Evolutionary conservation across 2,329 filamentous ascomycete genomes (phyloP), one percentile per base, ranked within the genome.

Genomic region (Cercospora canescens): DNA sequence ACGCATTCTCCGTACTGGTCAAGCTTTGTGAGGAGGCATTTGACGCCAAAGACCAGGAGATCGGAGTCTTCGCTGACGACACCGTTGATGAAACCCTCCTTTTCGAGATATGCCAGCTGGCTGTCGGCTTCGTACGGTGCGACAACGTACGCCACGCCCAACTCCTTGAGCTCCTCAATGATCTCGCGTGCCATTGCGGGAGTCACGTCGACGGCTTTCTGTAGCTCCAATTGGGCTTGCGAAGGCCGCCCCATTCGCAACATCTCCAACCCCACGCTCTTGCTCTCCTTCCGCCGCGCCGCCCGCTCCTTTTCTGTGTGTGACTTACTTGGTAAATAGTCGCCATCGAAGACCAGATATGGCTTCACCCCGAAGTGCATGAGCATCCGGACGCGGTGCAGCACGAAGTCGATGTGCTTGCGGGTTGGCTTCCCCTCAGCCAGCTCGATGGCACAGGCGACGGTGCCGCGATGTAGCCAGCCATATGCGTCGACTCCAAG

Each of bases 1-100:
- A 98, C 86, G 75, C 94, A 97, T 68, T 95, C 91, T 56, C 95
- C 95, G 71, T 96, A 93, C 77, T 96, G 91, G 74, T 97, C 94
- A 60, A 99, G 85, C 79, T 99, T 99, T 4, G 95, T 98, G 66
- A 99, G 82, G 12, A 99, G 85, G 61, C 92, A 88, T 79, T 93
- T 94, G 26, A 94, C 94, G 16, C 95, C 95, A 73, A 99, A 99
- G 0, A 99, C 95, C 35, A 99, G 83, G 64, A 99, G 83, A 80
- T 99, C 95, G 0, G 95, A 99, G 78, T 99, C 95, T 77, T 99
- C 95, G 0, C 95, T 97, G 37, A 99, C 82, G 69, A 99, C 96
- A 28, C 93, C 96, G 71, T 89, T 83, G 72, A 97, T 91, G 59
- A 94, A 82, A 1, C 94, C 94, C 66, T 92, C 87, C 58, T 89